A percentile compares a stretch with the other conserved stretches of the same genome.
Evolutionary conservation across 352 stramenopile species (phyloP).

Genomic region (Blastocystis sp.): DNA sequence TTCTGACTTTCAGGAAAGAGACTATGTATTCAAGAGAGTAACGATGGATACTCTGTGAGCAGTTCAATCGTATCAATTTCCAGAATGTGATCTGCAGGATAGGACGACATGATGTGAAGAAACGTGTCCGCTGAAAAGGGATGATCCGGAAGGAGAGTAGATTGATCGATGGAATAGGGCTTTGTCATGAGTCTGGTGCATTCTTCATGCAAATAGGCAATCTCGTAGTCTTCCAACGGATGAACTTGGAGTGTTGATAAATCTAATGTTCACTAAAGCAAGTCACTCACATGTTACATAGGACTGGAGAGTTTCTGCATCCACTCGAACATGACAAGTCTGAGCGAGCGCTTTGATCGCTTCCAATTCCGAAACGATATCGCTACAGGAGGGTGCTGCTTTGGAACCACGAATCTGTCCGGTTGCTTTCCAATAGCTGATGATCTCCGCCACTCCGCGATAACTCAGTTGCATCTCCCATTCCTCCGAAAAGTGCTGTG

Average conservation of each 20-base stretch:
- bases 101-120: neutral
- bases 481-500: neutral
- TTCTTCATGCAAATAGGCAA: neutral
- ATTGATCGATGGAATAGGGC: neutral
- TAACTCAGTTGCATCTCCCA: slow-evolving; percentile 31
- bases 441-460: slow-evolving; percentile 4
- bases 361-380: neutral
- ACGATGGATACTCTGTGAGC: neutral
- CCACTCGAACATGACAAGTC: neutral
- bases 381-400: neutral
- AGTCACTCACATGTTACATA: neutral
- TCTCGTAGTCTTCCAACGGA: neutral
- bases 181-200: neutral
- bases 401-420: slow-evolving; percentile 25
- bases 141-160: neutral
- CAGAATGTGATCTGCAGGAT: neutral
- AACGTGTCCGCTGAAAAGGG: neutral
- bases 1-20: neutral
- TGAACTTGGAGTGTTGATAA: neutral
- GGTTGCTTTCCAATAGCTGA: slow-evolving; percentile 1
- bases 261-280: neutral
- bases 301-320: neutral
- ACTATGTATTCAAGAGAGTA: neutral
- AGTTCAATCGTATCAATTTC: neutral
- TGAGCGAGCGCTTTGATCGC: neutral